Base-by-base conservation (phyloP, 129 eudicot species). In the Tanacetum coccineum region DNA sequence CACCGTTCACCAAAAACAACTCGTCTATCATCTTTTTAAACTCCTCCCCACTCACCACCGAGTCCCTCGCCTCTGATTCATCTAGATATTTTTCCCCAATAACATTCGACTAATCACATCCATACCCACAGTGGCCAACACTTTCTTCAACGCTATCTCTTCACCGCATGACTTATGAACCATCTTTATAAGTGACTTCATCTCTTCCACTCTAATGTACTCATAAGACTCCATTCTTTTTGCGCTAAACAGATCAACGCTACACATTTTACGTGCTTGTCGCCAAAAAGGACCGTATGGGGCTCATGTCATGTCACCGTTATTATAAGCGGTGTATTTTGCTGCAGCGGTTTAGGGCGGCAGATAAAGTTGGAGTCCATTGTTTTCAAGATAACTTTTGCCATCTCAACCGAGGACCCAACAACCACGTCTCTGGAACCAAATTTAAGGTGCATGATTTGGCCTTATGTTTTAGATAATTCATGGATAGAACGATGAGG, bases 221-320 rank as follows among this genome's bases (percentile, higher is more conserved):
- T 84, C 83, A 46, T 46, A 84, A 0, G 81, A 81, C 0, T 75
- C 89, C 22, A 84, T 54, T 4, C 83, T 57, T 47, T 81, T 78
- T 2, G 52, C 69, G 62, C 81, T 84, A 20, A 84, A 84, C 8
- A 84, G 54, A 70, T 84, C 89, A 59, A 20, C 72, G 20, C 78
- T 3, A 60, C 76, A 84, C 52, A 84, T 78, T 40, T 57, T 81
- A 8, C 86, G 72, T 0, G 83, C 89, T 42, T 81, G 86, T 13
- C 89, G 76, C 89, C 89, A 84, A 60, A 77, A 84, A 0, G 86
- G 71, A 0, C 89, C 89, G 28, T 84, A 81, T 4, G 82, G 86
- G 30, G 86, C 58, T 86, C 89, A 84, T 0, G 81, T 78, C 3
- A 84, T 74, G 54, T 84, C 79, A 1, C 79, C 47, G 50, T 67